Base-by-base conservation (phyloP, 805 yeast genomes). In the Yamadazyma endophytica region DNA sequence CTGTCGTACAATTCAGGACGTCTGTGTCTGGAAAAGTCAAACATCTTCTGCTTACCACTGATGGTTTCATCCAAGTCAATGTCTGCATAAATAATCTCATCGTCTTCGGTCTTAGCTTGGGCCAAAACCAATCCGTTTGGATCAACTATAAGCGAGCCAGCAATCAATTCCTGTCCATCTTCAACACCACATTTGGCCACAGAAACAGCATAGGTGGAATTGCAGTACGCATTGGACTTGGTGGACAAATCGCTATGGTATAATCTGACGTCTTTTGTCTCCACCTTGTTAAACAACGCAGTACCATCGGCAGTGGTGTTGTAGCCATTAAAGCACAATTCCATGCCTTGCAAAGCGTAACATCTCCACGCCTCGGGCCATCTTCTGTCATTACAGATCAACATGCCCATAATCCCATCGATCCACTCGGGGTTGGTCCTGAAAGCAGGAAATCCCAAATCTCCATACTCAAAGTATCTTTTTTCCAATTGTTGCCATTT, bases 341-440 rank as follows among this genome's bases (percentile, higher is more conserved):
- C 68, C 59, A 59, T 55, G 6, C 66, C 67, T 44, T 61, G 67
- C 9, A 61, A 40, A 9, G 61, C 66, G 32, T 58, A 59, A 21
- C 41, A 33, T 44, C 67, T 54, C 67, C 68, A 61, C 11, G 66
- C 58, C 33, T 61, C 67, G 5, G 64, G 63, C 67, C 68, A 61
- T 44, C 66, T 58, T 40, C 68, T 49, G 36, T 61, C 68, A 35
- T 61, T 61, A 43, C 68, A 61, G 13, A 61, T 61, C 29, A 61
- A 40, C 56, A 55, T 54, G 26, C 68, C 66, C 15, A 55, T 40
- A 13, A 58, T 61, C 17, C 58, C 52, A 43, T 57, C 65, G 21
- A 58, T 43, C 60, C 63, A 50, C 24, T 50, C 47, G n/a, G 58
- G 59, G 16, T 57, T 40, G 17, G 61, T 41, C 32, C 50, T 47